Conservation (phyloP, 345 rosid species). For the Trapa incisa region DNA sequence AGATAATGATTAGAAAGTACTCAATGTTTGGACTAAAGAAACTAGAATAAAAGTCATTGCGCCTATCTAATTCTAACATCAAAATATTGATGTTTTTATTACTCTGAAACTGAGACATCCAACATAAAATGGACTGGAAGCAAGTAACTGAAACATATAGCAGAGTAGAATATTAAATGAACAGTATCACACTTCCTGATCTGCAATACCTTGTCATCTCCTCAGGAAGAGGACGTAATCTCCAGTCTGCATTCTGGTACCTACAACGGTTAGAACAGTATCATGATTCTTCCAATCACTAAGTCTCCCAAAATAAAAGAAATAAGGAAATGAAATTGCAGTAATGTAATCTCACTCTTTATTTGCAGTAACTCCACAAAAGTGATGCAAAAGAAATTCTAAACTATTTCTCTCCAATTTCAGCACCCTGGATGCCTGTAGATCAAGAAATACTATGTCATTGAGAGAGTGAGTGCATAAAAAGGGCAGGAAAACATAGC, state of each 20-base stretch:
- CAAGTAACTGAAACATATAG: neutral
- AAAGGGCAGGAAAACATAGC: neutral
- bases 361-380: slow-evolving; percentile 71
- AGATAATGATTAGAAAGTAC: neutral
- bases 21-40: neutral
- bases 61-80: neutral
- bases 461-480: neutral
- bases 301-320: neutral
- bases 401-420: slow-evolving; percentile 85
- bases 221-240: slow-evolving; percentile 79
- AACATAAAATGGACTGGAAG: neutral
- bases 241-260: slow-evolving; percentile 97
- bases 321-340: neutral
- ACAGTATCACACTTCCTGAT: neutral
- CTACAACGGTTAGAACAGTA: slow-evolving; percentile 27
- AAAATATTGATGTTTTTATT: neutral
- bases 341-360: slow-evolving; percentile 45
- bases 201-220: slow-evolving; percentile 61
- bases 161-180: neutral
- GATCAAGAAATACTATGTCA: slow-evolving; percentile 1
- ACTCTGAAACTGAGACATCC: neutral
- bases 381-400: slow-evolving; percentile 64
- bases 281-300: neutral
- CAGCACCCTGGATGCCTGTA: slow-evolving; percentile 78
- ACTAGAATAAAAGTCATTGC: neutral